Evolutionary conservation across 2,329 filamentous ascomycete genomes (phyloP), one percentile per base, ranked within the genome.

Genomic region (Epichloe typhina): DNA sequence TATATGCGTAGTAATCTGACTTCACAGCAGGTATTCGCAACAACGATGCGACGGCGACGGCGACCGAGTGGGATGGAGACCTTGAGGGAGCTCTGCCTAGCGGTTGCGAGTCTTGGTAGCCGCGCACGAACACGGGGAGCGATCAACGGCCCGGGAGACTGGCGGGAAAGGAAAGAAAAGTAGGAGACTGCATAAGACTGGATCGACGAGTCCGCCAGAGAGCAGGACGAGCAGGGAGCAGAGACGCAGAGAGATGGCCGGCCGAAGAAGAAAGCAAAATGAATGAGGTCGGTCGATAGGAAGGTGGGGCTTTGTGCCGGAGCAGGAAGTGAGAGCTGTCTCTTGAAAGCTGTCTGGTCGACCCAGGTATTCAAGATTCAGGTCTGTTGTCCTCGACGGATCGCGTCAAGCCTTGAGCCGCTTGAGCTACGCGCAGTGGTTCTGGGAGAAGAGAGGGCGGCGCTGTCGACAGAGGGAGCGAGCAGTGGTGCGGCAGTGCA

Each of bases 221-320:
- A 41, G 19, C 15, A 41, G 5, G 39, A 21, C 6, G 39, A 13
- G 19, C 11, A 41, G 17, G 39, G 31, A 31, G 5, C 12, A 39
- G 31, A 41, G 33, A 46, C 17, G 31, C 44, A 38, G 31, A 47
- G 39, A 44, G 49, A 47, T 46, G 50, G 19, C 11, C 23, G 36
- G 36, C 38, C 43, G 43, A 46, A 33, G 40, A 41, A 21, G 42
- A 42, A 49, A 49, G 37, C 41, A 33, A 47, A 49, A 45, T 46
- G 31, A 49, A n/a, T 45, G 39, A 50, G 49, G 41, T 48, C 23
- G 47, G 33, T 37, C 17, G 44, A 43, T 42, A 37, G 46, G 31
- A 33, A 43, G 46, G 53, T 47, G 40, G 49, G 51, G 51, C 42
- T 46, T 19, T 50, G 23, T 38, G 37, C 11, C 35, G 37, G 21